Conservation (phyloP, 1,284 basidiomycete genomes). For the Peniophora sp. region DNA sequence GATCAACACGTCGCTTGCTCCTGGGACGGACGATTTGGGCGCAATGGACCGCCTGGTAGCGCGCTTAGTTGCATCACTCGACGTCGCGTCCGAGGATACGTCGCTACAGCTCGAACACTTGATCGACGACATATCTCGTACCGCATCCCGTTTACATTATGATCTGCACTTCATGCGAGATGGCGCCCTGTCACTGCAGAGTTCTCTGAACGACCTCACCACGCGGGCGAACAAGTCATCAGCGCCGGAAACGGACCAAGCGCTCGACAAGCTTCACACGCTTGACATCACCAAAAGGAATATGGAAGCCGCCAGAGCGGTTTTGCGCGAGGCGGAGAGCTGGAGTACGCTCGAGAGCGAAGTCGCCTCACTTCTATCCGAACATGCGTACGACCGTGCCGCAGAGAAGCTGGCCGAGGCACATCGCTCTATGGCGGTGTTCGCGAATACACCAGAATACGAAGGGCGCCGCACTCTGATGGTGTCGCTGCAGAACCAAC, state of each 20-base stretch:
- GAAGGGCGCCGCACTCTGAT: slow-evolving; percentile 78
- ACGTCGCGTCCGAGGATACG: slow-evolving; percentile 82
- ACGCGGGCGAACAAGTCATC: slow-evolving; percentile 40
- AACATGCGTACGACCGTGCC: slow-evolving; percentile 75
- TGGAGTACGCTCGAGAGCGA: slow-evolving; percentile 93
- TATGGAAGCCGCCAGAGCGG: slow-evolving; percentile 82
- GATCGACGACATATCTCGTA: slow-evolving; percentile 85
- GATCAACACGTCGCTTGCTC: slow-evolving; percentile 54
- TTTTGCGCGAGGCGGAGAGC: slow-evolving; percentile 84
- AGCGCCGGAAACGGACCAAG: slow-evolving; percentile 45
- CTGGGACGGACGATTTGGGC: slow-evolving; percentile 39
- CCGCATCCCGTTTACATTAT: slow-evolving; percentile 82
- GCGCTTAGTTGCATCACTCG: slow-evolving; percentile 66
- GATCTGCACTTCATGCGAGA: slow-evolving; percentile 95
- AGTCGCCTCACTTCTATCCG: slow-evolving; percentile 74
- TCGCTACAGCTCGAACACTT: slow-evolving; percentile 76
- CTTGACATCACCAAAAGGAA: slow-evolving; percentile 78
- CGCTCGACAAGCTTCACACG: slow-evolving; percentile 67
- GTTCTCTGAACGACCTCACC: slow-evolving; percentile 50
- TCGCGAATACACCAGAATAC: slow-evolving; percentile 84
- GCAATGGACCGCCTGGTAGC: slow-evolving; percentile 70
- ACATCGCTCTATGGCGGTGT: slow-evolving; percentile 78
- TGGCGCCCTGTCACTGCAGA: slow-evolving; percentile 70
- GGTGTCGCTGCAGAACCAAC: slow-evolving; percentile 86
- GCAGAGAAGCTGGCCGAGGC: slow-evolving; percentile 86